Conservation (phyloP, 2,329 filamentous ascomycete species). For the Pyricularia grisea region DNA sequence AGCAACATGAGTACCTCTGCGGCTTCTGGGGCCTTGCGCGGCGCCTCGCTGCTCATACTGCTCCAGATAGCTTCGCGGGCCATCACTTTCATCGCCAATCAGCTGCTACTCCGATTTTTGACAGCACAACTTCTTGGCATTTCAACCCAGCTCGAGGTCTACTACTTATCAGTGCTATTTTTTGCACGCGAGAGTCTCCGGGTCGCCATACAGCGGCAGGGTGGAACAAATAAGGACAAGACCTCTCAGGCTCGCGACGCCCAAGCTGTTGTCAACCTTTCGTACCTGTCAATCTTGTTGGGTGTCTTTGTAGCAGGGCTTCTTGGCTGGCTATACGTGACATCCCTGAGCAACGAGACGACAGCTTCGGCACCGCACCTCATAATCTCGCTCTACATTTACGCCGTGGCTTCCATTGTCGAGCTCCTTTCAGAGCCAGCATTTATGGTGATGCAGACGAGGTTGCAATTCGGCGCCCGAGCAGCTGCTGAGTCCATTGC, state of each 20-base stretch:
- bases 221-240: slow-evolving; percentile 15
- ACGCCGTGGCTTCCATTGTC: slow-evolving; percentile 48
- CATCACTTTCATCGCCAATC: slow-evolving; percentile 86
- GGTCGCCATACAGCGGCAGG: slow-evolving; percentile 79
- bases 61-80: slow-evolving; percentile 82
- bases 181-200: slow-evolving; percentile 88
- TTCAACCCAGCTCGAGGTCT: slow-evolving; percentile 84
- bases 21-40: slow-evolving; percentile 40
- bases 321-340: slow-evolving; percentile 61
- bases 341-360: slow-evolving; percentile 34
- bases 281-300: slow-evolving; percentile 66
- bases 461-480: slow-evolving; percentile 68
- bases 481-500: slow-evolving; percentile 77
- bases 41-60: slow-evolving; percentile 76
- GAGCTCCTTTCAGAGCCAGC: slow-evolving; percentile 82
- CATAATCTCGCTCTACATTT: slow-evolving; percentile 39
- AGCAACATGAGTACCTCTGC: background rate
- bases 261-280: slow-evolving; percentile 81
- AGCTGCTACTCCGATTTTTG: slow-evolving; percentile 78
- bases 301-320: slow-evolving; percentile 55
- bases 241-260: slow-evolving; percentile 17
- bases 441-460: slow-evolving; percentile 80
- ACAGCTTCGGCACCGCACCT: slow-evolving; percentile 56
- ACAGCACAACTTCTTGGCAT: slow-evolving; percentile 79
- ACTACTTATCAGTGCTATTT: slow-evolving; percentile 86